Percentiles rank a stretch among this genome's conserved stretches.
Evolutionary conservation across 1,284 basidiomycete species (phyloP).

Genomic region (Austroboletus niveus): DNA sequence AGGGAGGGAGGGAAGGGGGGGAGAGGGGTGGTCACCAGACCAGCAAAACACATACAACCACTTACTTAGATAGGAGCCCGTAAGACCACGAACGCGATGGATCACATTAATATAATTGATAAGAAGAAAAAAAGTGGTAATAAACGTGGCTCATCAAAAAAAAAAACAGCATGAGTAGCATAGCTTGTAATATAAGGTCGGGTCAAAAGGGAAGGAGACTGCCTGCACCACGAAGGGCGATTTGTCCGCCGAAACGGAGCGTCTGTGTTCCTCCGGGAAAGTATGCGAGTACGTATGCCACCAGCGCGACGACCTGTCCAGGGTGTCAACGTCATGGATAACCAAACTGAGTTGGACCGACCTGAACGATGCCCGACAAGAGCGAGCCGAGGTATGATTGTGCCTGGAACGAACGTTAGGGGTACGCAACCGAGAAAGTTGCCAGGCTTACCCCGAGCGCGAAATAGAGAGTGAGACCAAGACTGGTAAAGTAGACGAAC

Average conservation of each 20-base stretch:
- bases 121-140: too few relatives aligned
- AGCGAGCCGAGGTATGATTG: constrained; percentile 85
- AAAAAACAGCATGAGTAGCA: not conserved
- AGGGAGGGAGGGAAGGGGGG: too few relatives aligned
- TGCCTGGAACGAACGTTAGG: constrained; percentile 41
- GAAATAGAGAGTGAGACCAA: constrained; percentile 86
- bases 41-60: too few relatives aligned
- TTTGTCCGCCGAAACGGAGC: constrained; percentile 77
- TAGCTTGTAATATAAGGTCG: not conserved
- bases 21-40: too few relatives aligned
- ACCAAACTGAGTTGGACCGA: constrained; percentile 24
- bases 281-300: constrained; percentile 87
- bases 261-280: constrained; percentile 87
- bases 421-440: not conserved
- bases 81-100: too few relatives aligned
- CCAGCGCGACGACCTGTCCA: constrained; percentile 69
- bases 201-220: constrained; percentile 65
- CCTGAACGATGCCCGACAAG: constrained; percentile 76
- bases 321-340: not conserved
- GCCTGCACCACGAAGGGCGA: constrained; percentile 79
- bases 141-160: not conserved
- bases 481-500: constrained; percentile 74
- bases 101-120: too few relatives aligned
- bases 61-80: too few relatives aligned
- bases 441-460: constrained; percentile 70